phyloP scores from a whole-genome alignment of 2,329 filamentous ascomycete genomes.

The Didymella exigua region DNA sequence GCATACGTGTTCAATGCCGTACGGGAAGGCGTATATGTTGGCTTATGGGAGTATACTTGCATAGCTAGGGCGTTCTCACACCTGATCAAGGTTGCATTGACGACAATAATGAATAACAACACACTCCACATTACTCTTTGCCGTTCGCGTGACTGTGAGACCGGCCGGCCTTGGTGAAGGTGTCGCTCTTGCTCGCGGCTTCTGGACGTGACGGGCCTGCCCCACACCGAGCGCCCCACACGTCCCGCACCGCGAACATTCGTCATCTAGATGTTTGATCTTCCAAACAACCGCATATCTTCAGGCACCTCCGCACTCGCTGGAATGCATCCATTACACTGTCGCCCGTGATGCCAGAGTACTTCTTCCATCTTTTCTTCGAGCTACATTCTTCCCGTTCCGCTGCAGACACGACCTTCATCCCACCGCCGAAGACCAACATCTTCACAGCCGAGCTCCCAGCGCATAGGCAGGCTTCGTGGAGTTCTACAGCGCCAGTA shows the following conservation, averaged over 20 bases:
- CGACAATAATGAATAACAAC: slow-evolving; percentile 13
- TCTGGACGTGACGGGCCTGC: slow-evolving; percentile 9
- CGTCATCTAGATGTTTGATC: slow-evolving; percentile 6
- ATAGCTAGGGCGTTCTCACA: slow-evolving; percentile 33
- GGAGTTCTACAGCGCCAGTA: slow-evolving; percentile 36
- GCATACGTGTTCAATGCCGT: slow-evolving; percentile 16
- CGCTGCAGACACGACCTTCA: slow-evolving; percentile 41
- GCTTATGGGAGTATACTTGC: slow-evolving; percentile 25
- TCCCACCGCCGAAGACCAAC: slow-evolving; percentile 50
- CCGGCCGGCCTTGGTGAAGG: neutral
- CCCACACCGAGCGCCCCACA: slow-evolving; percentile 12
- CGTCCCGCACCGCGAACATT: neutral
- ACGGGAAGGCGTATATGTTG: slow-evolving; percentile 22
- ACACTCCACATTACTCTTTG: neutral
- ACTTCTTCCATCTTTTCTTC: slow-evolving; percentile 67
- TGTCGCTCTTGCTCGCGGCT: neutral
- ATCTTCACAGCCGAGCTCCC: slow-evolving; percentile 55
- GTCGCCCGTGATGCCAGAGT: slow-evolving; percentile 59
- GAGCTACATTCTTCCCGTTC: slow-evolving; percentile 59
- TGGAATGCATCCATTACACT: slow-evolving; percentile 21
- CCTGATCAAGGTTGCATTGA: slow-evolving; percentile 16
- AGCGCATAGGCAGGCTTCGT: slow-evolving; percentile 48
- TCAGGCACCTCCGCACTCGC: neutral
- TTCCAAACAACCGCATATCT: neutral
- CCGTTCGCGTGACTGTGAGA: neutral